phyloP scores from a whole-genome alignment of 495 filamentous ascomycete species.

The Entonaema liquescens region DNA sequence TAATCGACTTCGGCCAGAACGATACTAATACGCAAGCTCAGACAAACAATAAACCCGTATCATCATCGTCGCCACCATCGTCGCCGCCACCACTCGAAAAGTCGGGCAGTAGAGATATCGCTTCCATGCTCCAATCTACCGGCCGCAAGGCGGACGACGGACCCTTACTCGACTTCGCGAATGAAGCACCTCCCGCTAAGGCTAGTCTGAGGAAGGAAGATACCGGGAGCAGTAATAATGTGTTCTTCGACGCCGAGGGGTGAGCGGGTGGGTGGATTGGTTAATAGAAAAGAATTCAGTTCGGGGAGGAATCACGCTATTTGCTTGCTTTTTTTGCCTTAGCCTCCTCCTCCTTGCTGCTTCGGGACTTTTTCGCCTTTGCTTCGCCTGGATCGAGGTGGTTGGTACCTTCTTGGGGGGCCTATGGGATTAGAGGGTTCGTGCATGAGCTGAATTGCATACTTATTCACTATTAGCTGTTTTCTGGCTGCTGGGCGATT shows the following conservation, averaged over 20 bases:
- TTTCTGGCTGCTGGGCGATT: no score
- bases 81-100: constrained; percentile 22
- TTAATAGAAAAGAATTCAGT: no score
- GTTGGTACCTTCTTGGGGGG: no score
- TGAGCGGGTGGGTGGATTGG: neutral
- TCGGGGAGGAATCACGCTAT: no score
- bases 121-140: constrained; percentile 52
- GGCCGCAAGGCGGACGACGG: constrained; percentile 47
- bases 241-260: constrained; percentile 42
- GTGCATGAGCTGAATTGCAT: no score
- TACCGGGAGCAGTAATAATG: constrained; percentile 34
- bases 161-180: constrained; percentile 60
- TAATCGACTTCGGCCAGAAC: constrained; percentile 59
- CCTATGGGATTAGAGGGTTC: no score
- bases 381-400: no score
- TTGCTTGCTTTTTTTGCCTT: no score
- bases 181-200: constrained; percentile 46
- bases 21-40: constrained; percentile 18
- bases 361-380: no score
- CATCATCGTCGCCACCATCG: neutral
- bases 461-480: no score
- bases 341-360: no score
- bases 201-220: constrained; percentile 33
- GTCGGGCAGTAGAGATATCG: constrained; percentile 50
- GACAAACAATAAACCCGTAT: neutral